These are phyloP conservation scores for Termitomyces eurrhizus DNA, from an alignment of 768 basidiomycete species.

Conservation along the genomic window DNA sequence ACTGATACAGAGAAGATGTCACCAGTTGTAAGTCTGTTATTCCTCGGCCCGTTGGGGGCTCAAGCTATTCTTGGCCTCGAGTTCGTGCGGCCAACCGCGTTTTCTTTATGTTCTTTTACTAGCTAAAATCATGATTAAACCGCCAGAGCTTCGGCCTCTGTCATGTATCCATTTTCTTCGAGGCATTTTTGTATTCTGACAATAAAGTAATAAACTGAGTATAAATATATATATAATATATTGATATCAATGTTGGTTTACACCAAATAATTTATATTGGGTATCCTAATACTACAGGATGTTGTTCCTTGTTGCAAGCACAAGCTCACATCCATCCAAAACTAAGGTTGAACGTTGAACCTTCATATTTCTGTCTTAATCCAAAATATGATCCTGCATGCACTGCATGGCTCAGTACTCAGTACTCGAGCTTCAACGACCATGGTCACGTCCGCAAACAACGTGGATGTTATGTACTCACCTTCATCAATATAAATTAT, in stretches of 20 bases:
- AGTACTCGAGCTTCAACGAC: neutral
- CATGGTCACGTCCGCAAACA: neutral
- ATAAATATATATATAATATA: too few relatives aligned
- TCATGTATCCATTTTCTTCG: neutral
- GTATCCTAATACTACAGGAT: too few relatives aligned
- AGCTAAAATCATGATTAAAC: neutral
- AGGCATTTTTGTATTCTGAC: neutral
- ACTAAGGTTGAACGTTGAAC: neutral
- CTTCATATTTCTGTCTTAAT: neutral
- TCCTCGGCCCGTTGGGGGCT: neutral
- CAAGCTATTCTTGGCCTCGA: neutral
- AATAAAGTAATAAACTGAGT: neutral
- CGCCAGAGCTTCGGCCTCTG: neutral
- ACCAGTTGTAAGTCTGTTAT: conserved; percentile 40
- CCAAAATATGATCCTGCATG: neutral
- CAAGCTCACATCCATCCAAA: neutral
- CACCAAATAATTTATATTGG: too few relatives aligned
- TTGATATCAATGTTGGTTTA: too few relatives aligned
- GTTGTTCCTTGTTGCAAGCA: neutral
- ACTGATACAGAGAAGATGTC: conserved; percentile 53
- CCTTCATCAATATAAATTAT: neutral
- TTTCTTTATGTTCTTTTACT: too few relatives aligned
- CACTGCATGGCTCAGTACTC: too few relatives aligned
- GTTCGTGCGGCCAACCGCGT: neutral
- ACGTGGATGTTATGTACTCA: neutral